Conservation (phyloP, 495 filamentous ascomycete species). For the Xylaria acuta region DNA sequence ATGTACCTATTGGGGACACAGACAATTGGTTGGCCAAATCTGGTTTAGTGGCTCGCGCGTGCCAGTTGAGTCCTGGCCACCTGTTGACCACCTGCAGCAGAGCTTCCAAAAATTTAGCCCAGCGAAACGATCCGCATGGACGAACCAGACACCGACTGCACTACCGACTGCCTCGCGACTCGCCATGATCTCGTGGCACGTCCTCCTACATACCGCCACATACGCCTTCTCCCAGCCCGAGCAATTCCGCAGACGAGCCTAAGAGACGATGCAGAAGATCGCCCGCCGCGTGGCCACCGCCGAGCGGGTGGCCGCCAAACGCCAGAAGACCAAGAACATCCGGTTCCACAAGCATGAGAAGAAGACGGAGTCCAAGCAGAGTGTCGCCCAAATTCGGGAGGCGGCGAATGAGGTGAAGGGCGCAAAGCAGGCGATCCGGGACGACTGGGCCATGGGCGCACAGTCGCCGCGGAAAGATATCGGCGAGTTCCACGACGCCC, state of each 20-base stretch:
- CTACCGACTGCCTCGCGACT: conserved; percentile 7
- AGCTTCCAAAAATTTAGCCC: conserved; percentile 30
- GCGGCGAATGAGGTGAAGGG: conserved; percentile 31
- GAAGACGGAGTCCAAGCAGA: conserved; percentile 29
- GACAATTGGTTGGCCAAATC: background rate
- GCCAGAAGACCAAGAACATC: conserved; percentile 45
- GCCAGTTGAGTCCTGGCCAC: conserved; percentile 22
- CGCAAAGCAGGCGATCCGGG: conserved; percentile 49
- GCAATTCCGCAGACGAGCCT: background rate
- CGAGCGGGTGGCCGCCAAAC: conserved; percentile 64
- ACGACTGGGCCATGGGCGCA: conserved; percentile 79
- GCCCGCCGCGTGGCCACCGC: conserved; percentile 71
- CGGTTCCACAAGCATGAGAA: conserved; percentile 45
- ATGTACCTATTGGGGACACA: background rate
- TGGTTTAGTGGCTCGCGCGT: background rate
- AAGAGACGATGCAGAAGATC: conserved; percentile 71
- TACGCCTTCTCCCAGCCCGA: background rate
- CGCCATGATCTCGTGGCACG: conserved; percentile 17
- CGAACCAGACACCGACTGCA: background rate
- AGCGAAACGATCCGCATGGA: background rate
- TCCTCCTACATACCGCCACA: background rate
- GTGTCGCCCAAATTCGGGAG: background rate
- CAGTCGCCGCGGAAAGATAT: conserved; percentile 76
- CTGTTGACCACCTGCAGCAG: conserved; percentile 15
- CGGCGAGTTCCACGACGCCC: conserved; percentile 44